These are phyloP conservation scores for Candida buenavistaensis DNA, from an alignment of 1,139 yeast species.

Conservation along the genomic window DNA sequence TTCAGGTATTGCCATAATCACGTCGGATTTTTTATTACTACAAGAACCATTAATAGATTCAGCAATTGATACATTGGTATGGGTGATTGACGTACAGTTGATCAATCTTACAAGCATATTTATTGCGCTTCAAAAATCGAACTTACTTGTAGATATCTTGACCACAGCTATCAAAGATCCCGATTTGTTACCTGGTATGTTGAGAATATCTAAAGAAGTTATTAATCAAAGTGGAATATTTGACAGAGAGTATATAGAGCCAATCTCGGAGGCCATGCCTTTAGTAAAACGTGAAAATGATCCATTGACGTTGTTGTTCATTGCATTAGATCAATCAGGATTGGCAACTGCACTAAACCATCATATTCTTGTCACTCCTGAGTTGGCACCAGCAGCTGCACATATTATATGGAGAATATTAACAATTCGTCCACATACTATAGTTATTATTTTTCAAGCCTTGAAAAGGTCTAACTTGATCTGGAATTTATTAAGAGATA, in stretches of 20 bases:
- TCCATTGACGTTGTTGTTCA: constrained; percentile 24
- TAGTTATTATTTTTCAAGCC: constrained; percentile 22
- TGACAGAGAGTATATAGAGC: too few relatives aligned
- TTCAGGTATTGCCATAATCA: constrained; percentile 23
- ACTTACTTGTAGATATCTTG: constrained; percentile 27
- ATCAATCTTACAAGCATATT: constrained; percentile 27
- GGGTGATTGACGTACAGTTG: constrained; percentile 21
- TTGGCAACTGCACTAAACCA: constrained; percentile 28
- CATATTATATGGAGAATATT: constrained; percentile 25
- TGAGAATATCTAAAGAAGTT: constrained; percentile 24
- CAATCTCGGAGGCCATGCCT: too few relatives aligned
- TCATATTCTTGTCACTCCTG: constrained; percentile 28
- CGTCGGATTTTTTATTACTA: constrained; percentile 27
- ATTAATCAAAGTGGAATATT: constrained; percentile 22
- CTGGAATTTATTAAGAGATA: constrained; percentile 18
- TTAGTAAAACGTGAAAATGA: constrained; percentile 27
- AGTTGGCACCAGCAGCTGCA: constrained; percentile 28
- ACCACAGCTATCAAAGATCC: constrained; percentile 27
- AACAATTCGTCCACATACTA: constrained; percentile 24
- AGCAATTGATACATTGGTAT: constrained; percentile 23
- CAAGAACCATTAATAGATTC: constrained; percentile 25
- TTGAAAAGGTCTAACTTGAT: constrained; percentile 25
- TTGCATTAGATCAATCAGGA: constrained; percentile 31
- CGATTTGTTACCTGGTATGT: constrained; percentile 29
- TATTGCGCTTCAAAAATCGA: constrained; percentile 29